Conservation (phyloP, 2,329 filamentous ascomycete species). For the Aspergillus persii region DNA sequence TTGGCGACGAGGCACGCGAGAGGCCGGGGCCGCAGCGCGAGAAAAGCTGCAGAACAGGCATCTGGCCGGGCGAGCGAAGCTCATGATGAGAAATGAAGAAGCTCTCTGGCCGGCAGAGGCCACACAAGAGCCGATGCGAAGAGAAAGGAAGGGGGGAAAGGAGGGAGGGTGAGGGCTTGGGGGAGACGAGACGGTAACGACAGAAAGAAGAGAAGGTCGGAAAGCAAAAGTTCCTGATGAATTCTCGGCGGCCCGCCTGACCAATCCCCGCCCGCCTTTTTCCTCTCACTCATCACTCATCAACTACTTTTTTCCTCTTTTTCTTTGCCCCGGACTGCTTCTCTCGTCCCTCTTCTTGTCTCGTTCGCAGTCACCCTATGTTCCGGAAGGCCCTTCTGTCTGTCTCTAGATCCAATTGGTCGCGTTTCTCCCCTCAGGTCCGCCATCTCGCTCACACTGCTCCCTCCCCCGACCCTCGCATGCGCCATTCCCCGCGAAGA, state of each 20-base stretch:
- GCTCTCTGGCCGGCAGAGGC: slow-evolving; percentile 31
- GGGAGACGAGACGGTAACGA: too few relatives aligned
- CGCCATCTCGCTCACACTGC: slow-evolving; percentile 8
- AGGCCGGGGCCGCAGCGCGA: slow-evolving; percentile 36
- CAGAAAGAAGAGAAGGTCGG: slow-evolving; percentile 10
- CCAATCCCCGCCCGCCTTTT: slow-evolving; percentile 25
- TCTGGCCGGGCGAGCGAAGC: slow-evolving; percentile 47
- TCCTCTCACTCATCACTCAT: neutral
- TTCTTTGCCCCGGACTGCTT: neutral
- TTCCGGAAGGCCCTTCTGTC: slow-evolving; percentile 10
- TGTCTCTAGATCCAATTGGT: slow-evolving; percentile 1
- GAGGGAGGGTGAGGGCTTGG: neutral
- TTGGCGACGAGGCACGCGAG: slow-evolving; percentile 47
- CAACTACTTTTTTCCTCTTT: neutral
- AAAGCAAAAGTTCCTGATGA: slow-evolving; percentile 14
- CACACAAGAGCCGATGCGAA: slow-evolving; percentile 15
- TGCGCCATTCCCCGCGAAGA: slow-evolving; percentile 21
- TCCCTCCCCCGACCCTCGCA: slow-evolving; percentile 11
- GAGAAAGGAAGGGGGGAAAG: slow-evolving; percentile 6
- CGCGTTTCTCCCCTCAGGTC: slow-evolving; percentile 2
- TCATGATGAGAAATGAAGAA: slow-evolving; percentile 41
- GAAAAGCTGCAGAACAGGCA: slow-evolving; percentile 52
- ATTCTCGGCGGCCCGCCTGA: slow-evolving; percentile 25
- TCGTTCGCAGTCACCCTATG: neutral
- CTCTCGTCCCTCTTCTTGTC: neutral